Percentiles rank a stretch among this genome's conserved stretches.
Conservation (phyloP, 768 basidiomycete genomes). For the Floccularia luteovirens region DNA sequence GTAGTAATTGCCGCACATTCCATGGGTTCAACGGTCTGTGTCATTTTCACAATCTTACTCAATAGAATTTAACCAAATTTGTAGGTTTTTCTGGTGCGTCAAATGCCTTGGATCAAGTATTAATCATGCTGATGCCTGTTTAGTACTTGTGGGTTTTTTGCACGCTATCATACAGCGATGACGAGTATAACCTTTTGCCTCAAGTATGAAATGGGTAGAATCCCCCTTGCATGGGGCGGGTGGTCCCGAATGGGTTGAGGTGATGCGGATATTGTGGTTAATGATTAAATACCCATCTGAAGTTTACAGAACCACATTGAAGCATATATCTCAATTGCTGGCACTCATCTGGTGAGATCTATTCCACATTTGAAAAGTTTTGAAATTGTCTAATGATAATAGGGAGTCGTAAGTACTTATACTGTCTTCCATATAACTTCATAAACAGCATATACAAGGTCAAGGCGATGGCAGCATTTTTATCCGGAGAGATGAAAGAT, state of each 20-base stretch:
- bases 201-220: constrained; percentile 95
- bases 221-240: constrained; percentile 75
- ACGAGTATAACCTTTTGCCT: not conserved
- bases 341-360: constrained; percentile 69
- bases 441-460: constrained; percentile 34
- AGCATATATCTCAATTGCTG: constrained; percentile 76
- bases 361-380: not conserved
- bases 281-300: constrained; percentile 3
- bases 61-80: not conserved
- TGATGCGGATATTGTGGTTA: constrained; percentile 17
- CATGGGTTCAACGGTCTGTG: constrained; percentile 78
- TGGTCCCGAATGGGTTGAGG: constrained; percentile 89
- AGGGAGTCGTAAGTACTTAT: constrained; percentile 64
- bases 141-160: constrained; percentile 76
- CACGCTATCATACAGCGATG: not conserved
- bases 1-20: constrained; percentile 82
- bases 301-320: constrained; percentile 71
- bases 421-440: constrained; percentile 1
- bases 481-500: constrained; percentile 94
- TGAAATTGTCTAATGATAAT: not conserved
- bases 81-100: constrained; percentile 44
- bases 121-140: constrained; percentile 6
- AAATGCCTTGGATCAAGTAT: not conserved
- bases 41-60: constrained; percentile 4
- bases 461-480: constrained; percentile 92